Evolutionary conservation across 345 rosid species (phyloP).

Genomic region (Odontarrhena argentea): DNA sequence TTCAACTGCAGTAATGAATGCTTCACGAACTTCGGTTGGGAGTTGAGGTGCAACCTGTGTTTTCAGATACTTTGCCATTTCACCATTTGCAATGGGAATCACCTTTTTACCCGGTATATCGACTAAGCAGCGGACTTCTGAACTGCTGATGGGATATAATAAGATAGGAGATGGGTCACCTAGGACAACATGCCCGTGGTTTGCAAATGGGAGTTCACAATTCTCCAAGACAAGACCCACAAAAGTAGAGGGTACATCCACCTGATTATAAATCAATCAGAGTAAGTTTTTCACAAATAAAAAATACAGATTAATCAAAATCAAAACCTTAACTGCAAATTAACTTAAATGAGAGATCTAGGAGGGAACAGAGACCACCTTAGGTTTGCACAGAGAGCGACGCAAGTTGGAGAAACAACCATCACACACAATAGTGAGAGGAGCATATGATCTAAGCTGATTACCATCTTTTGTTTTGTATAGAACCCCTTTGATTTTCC

Average conservation of each 20-base stretch:
- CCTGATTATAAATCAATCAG: constrained; percentile 39
- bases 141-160: constrained; percentile 64
- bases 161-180: constrained; percentile 62
- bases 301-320: background rate
- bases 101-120: constrained; percentile 64
- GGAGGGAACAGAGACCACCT: constrained; percentile 33
- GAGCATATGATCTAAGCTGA: constrained; percentile 47
- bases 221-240: constrained; percentile 70
- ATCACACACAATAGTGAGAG: constrained; percentile 61
- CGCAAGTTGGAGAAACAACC: constrained; percentile 51
- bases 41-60: constrained; percentile 59
- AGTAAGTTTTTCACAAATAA: constrained; percentile 12
- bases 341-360: background rate
- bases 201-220: constrained; percentile 55
- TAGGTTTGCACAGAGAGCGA: constrained; percentile 54
- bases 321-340: background rate
- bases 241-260: constrained; percentile 59
- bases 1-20: constrained; percentile 50
- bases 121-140: constrained; percentile 69
- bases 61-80: constrained; percentile 64
- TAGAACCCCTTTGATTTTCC: constrained; percentile 52
- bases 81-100: constrained; percentile 68
- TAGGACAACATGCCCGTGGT: constrained; percentile 59
- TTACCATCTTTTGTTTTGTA: constrained; percentile 49
- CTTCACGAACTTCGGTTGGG: constrained; percentile 40